Evolutionary conservation across 805 yeast species (phyloP), one percentile per base, ranked within the genome.

Genomic region (Metschnikowia cubensis): DNA sequence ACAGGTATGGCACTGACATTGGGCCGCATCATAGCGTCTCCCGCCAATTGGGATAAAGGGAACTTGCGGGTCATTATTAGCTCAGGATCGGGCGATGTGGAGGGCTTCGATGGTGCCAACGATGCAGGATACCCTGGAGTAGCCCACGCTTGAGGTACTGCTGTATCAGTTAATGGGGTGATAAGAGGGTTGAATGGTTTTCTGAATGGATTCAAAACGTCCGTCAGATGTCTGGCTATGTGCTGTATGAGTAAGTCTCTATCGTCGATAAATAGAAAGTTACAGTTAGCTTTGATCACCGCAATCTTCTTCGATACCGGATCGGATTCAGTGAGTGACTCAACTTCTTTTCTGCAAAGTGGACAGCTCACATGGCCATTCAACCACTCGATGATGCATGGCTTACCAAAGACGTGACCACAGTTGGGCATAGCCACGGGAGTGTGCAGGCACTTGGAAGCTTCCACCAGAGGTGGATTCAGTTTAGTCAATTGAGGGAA

Each of bases 141-240:
- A 17, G 66, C 66, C 72, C 72, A 70, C 39, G 55, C 56, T 49
- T 71, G 76, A 15, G 55, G 63, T 57, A 70, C 65, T 43, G 58
- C 63, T 3, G 70, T 60, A 54, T 72, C 76, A 2, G 75, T 70
- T 25, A 72, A 60, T 4, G 77, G 75, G 0, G 74, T 70, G 18
- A 71, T 60, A 3, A 58, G 15, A 6, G 73, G 69, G 48, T 64
- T 66, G 51, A 61, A 63, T 1, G 75, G 70, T 47, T 74, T 62
- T 49, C 69, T 61, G 47, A 53, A 63, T 2, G 76, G 77, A 43
- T 60, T 62, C 55, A 73, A 72, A 15, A 72, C 63, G 49, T 72
- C 69, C 2, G 76, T 71, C 48, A 68, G 66, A 49, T 60, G 56
- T 42, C 60, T 52, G 35, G 58, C 47, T 25, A 73, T 46, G 50